phyloP scores from a whole-genome alignment of 129 eudicot genomes.

The Tagetes patula region DNA sequence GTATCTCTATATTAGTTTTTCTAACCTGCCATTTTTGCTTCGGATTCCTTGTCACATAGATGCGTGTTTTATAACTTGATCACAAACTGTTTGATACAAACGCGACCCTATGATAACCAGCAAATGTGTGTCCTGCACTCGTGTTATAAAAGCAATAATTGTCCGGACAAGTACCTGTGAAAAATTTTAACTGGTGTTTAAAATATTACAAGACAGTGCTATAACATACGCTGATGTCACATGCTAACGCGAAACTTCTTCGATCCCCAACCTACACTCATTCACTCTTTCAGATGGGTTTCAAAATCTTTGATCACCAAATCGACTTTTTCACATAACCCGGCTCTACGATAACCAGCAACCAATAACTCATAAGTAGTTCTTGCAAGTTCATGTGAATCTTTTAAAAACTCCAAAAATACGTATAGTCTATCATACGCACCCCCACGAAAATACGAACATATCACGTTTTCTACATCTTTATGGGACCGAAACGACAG shows the following conservation, averaged over 20 bases:
- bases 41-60: constrained; percentile 4
- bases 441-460: constrained; percentile 47
- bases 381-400: constrained; percentile 39
- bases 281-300: neutral
- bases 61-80: neutral
- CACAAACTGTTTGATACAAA: too few relatives aligned
- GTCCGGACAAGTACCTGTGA: too few relatives aligned
- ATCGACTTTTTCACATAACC: constrained; percentile 39
- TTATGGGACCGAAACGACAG: constrained; percentile 42
- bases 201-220: neutral
- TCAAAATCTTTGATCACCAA: constrained; percentile 47
- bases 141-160: too few relatives aligned
- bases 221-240: neutral
- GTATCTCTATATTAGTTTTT: constrained; percentile 10
- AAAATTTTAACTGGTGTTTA: neutral
- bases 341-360: constrained; percentile 52
- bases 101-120: too few relatives aligned
- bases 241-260: constrained; percentile 1
- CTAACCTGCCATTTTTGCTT: constrained; percentile 6
- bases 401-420: constrained; percentile 50
- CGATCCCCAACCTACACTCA: neutral
- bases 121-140: too few relatives aligned
- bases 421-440: constrained; percentile 52
- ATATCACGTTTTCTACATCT: constrained; percentile 49
- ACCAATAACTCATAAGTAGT: constrained; percentile 57